Percentiles rank a stretch among this genome's conserved stretches.
Evolutionary conservation across 2,329 filamentous ascomycete genomes (phyloP).

Genomic region (Ilyonectria robusta): DNA sequence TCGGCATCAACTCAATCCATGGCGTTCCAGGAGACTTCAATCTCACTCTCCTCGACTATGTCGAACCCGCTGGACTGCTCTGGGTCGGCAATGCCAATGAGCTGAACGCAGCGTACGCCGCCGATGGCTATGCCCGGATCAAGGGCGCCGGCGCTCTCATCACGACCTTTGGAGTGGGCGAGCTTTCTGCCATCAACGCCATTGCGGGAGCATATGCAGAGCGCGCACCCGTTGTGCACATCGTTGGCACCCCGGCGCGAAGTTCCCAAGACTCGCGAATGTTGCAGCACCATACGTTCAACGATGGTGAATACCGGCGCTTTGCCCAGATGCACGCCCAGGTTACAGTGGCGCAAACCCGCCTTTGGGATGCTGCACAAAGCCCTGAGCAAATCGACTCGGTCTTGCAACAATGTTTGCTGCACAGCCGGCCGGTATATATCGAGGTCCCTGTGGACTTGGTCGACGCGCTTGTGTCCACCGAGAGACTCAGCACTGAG

Average conservation of each 20-base stretch:
- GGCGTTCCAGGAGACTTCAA: conserved; percentile 64
- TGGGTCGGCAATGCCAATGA: conserved; percentile 71
- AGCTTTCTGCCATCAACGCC: conserved; percentile 70
- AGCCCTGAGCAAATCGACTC: conserved; percentile 66
- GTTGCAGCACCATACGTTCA: conserved; percentile 68
- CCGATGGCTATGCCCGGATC: conserved; percentile 70
- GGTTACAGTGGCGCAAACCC: conserved; percentile 64
- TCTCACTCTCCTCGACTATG: conserved; percentile 54
- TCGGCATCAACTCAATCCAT: conserved; percentile 70
- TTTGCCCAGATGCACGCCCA: conserved; percentile 65
- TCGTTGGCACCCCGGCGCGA: conserved; percentile 67
- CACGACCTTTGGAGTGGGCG: conserved; percentile 74
- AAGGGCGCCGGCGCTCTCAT: conserved; percentile 65
- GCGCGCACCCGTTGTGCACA: conserved; percentile 68
- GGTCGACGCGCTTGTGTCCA: conserved; percentile 55
- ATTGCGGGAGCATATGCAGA: conserved; percentile 72
- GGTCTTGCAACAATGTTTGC: conserved; percentile 63
- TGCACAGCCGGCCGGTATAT: conserved; percentile 69
- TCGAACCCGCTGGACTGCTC: conserved; percentile 53
- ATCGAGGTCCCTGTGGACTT: conserved; percentile 70
- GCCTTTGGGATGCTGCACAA: conserved; percentile 59
- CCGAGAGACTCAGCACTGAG: conserved; percentile 26
- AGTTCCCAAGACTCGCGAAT: conserved; percentile 58
- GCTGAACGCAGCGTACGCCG: conserved; percentile 70
- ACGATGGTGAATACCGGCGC: conserved; percentile 67